Evolutionary conservation across 768 basidiomycete genomes (phyloP), one percentile per base, ranked within the genome.

Genomic region (Russula vinacea): DNA sequence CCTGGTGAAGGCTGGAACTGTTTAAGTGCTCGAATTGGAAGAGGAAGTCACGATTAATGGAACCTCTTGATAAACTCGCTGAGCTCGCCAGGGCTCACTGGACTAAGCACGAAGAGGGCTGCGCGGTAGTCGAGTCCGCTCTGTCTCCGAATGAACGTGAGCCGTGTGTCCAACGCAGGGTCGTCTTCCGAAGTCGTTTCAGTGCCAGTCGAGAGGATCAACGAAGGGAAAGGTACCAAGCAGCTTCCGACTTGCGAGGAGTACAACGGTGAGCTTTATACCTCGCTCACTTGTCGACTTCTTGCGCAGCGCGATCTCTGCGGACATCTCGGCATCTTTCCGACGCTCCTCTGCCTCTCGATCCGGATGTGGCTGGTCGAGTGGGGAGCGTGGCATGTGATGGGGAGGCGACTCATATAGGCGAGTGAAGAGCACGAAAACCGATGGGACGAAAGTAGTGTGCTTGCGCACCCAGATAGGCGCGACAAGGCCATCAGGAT

Each of bases 401-500:
- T 66, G 59, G 13, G 74, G 74, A 0, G 82, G 80, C 24, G 77
- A 77, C 73, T 98, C 95, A 71, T 80, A 94, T 65, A 98, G 79
- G 60, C 91, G 85, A 60, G 91, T 76, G 73, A 98, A 97, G 65
- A 97, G 80, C 10, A 98, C 90, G 74, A 98, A 96, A 0, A 98
- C 95, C 26, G 92, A 88, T 0, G 97, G 97, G 0, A 98, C 76
- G 37, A 97, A 85, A 1, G 91, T 85, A 0, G 91, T 91, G 71
- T 99, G 97, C 75, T 98, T 99, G 50, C 94, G 83, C 39, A 98
- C 86, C 97, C 97, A 99, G 73, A 98, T 93, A 1, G 97, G 97
- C 3, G 97, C 94, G 58, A 99, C 93, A 59, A 99, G 77, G 0
- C 97, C 97, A 72, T 99, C 97, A 0, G 97, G 97, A 74, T 93